Evolutionary conservation across 371 early-diverging fungal species (phyloP).

Genomic region (Rhizomucor miehei): DNA sequence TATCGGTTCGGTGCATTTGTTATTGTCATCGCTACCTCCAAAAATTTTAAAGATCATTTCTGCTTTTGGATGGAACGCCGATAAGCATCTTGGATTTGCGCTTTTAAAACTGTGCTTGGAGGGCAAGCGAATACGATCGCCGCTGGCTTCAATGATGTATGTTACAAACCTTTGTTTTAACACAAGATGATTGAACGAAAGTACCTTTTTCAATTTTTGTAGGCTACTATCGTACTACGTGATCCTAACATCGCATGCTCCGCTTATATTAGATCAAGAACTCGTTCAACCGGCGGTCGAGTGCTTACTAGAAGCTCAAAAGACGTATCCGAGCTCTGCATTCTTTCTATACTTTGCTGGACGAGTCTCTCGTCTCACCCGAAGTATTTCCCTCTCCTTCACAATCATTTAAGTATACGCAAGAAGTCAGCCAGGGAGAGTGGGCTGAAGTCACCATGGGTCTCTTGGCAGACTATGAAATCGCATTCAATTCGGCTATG

Average conservation of each 20-base stretch:
- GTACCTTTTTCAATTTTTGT: not conserved
- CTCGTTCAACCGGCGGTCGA: constrained; percentile 54
- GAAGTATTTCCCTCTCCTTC: constrained; percentile 42
- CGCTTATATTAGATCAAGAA: constrained; percentile 41
- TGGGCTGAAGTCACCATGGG: constrained; percentile 49
- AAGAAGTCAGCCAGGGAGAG: constrained; percentile 41
- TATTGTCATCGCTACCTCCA: constrained; percentile 50
- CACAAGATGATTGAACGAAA: not conserved
- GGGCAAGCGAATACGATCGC: constrained; percentile 51
- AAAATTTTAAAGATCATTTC: constrained; percentile 53
- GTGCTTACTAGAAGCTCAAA: constrained; percentile 54
- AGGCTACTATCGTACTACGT: constrained; percentile 44
- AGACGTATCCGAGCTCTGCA: constrained; percentile 58
- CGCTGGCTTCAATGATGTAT: constrained; percentile 53
- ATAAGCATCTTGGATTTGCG: constrained; percentile 55
- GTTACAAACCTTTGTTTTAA: constrained; percentile 1
- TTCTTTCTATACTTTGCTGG: constrained; percentile 64
- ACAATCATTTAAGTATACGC: constrained; percentile 46
- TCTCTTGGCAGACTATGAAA: constrained; percentile 54
- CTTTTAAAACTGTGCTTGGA: constrained; percentile 48
- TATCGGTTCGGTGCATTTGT: constrained; percentile 53
- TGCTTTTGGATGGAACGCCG: constrained; percentile 53
- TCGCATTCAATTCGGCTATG: constrained; percentile 58
- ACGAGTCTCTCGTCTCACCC: constrained; percentile 53
- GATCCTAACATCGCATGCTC: constrained; percentile 40